Percentiles rank a stretch among this genome's conserved stretches.
phyloP scores from a whole-genome alignment of 2,329 filamentous ascomycete genomes.

The Trichoderma atrobrunneum region DNA sequence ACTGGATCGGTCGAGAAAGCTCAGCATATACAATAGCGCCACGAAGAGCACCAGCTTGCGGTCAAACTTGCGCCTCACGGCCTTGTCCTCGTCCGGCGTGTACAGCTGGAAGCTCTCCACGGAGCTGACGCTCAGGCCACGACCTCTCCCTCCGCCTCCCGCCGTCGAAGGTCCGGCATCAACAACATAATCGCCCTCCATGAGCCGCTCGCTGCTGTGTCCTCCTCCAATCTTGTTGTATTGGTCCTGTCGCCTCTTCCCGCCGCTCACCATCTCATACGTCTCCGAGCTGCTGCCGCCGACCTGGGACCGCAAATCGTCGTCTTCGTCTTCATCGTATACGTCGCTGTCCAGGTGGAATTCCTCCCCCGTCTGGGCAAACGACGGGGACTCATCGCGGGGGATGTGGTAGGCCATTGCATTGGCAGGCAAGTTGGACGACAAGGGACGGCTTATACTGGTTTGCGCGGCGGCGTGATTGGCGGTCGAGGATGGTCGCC shows the following conservation, averaged over 20 bases:
- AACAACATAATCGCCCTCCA: slow-evolving; percentile 26
- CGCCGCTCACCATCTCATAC: slow-evolving; percentile 35
- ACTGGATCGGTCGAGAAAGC: slow-evolving; percentile 86
- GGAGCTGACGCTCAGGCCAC: slow-evolving; percentile 30
- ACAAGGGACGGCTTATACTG: not conserved
- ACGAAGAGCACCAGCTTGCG: slow-evolving; percentile 75
- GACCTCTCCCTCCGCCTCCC: slow-evolving; percentile 6
- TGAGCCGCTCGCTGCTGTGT: slow-evolving; percentile 22
- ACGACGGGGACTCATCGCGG: slow-evolving; percentile 34
- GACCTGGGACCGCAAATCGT: slow-evolving; percentile 34
- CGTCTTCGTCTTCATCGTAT: slow-evolving; percentile 23
- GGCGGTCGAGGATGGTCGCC: slow-evolving; percentile 7
- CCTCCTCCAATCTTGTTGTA: slow-evolving; percentile 12
- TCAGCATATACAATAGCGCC: slow-evolving; percentile 77
- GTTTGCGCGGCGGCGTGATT: not conserved
- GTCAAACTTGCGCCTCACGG: slow-evolving; percentile 74
- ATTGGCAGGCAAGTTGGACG: slow-evolving; percentile 12
- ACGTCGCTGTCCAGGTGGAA: slow-evolving; percentile 33
- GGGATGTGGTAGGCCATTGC: slow-evolving; percentile 27
- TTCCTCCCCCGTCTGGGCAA: slow-evolving; percentile 40
- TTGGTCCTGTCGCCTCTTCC: slow-evolving; percentile 20
- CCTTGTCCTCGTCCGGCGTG: slow-evolving; percentile 66
- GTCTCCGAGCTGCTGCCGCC: slow-evolving; percentile 31
- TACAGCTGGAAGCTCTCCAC: slow-evolving; percentile 43
- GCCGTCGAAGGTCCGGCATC: slow-evolving; percentile 21